Conservation (phyloP, 2,329 filamentous ascomycete genomes). For the Aspergillus luchuensis region DNA sequence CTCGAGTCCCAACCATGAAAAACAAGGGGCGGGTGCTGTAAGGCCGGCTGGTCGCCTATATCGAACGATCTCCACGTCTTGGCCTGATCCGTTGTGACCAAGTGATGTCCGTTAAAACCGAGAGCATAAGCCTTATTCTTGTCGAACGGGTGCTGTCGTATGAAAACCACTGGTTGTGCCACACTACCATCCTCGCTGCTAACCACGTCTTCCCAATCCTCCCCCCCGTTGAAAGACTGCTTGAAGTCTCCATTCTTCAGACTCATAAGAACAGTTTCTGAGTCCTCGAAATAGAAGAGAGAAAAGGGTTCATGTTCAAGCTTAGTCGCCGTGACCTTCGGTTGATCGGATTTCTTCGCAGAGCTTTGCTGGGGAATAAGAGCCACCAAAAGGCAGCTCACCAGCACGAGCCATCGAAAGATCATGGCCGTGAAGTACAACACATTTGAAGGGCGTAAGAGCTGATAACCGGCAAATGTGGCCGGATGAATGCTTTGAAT, state of each 20-base stretch:
- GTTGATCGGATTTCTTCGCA: constrained; percentile 62
- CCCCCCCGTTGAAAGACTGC: constrained; percentile 79
- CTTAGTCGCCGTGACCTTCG: constrained; percentile 64
- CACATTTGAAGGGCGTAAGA: constrained; percentile 32
- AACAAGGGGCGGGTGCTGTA: constrained; percentile 15
- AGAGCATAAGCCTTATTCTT: constrained; percentile 77
- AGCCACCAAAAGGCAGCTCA: constrained; percentile 56
- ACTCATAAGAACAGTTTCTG: constrained; percentile 78
- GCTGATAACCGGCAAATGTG: not conserved
- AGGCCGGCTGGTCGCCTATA: constrained; percentile 48
- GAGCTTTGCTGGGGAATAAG: constrained; percentile 38
- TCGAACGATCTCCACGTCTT: constrained; percentile 77
- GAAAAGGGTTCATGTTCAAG: constrained; percentile 69
- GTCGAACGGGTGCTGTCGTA: constrained; percentile 79
- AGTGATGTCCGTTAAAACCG: constrained; percentile 70
- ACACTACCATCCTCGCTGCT: constrained; percentile 62
- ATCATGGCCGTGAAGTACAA: constrained; percentile 39
- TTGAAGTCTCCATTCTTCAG: constrained; percentile 65
- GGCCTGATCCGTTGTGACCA: constrained; percentile 79
- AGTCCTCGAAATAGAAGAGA: constrained; percentile 89
- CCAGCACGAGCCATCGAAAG: constrained; percentile 49
- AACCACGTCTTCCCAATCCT: constrained; percentile 66
- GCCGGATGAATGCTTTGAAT: not conserved
- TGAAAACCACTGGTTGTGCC: constrained; percentile 52
- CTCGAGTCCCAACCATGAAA: constrained; percentile 85